Base-by-base conservation (phyloP, 495 filamentous ascomycete species). In the Articulospora tetracladia region DNA sequence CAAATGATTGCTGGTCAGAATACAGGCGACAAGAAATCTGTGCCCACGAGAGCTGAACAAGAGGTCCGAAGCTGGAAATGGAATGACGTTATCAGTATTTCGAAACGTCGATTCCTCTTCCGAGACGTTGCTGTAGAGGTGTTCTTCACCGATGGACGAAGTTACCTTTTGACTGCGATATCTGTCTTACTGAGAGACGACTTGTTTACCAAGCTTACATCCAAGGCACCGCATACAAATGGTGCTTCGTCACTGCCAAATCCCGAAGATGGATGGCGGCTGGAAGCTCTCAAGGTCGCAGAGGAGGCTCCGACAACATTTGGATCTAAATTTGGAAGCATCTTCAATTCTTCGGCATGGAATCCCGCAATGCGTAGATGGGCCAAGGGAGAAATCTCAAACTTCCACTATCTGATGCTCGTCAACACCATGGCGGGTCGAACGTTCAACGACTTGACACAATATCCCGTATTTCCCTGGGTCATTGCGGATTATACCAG, bases 391-490 rank as follows among this genome's bases (percentile, higher is more conserved):
- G 95, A 98, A 66, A 90, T 97, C 10, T 98, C 95, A 6, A 98
- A 98, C 70, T 98, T 98, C 67, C 92, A 97, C 71, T 98, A 98
- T 71, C 81, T 98, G 26, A 98, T 98, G 95, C 81, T 96, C 47
- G 83, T 98, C 69, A 98, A 98, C 68, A 98, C 95, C 6, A 91
- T 98, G 80, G 94, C 94, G 20, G 94, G 94, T 28, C 79, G 94
- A 52, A 98, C 94, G 0, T 98, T 98, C 79, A 98, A 98, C 68
- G 94, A 98, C 70, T 76, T 98, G 11, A 98, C 94, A 1, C 95
- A 98, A 63, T 98, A 98, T 67, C 94, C 94, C 0, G 94, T 98
- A 22, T 98, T 98, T 67, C 94, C 94, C 12, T 98, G 94, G 94
- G 86, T 98, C 15, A 73, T 98, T 25, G 91, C 93, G 4, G 93